Percentiles rank a stretch among this genome's conserved stretches.
phyloP scores from a whole-genome alignment of 352 stramenopile genomes.

The Phytophthora lateralis region DNA sequence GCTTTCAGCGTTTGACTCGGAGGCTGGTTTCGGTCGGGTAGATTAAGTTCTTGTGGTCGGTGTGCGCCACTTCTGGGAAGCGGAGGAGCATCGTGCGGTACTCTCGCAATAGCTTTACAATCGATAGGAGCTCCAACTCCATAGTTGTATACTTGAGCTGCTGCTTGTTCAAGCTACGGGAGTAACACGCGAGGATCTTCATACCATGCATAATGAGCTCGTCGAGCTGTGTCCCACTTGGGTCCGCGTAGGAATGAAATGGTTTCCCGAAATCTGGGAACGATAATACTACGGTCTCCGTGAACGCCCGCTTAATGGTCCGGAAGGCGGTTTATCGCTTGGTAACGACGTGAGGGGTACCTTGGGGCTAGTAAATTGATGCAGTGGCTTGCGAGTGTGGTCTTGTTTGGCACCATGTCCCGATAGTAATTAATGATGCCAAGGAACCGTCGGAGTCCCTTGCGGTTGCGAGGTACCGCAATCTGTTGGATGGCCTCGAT shows the following conservation, averaged over 20 bases:
- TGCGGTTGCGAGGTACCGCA: background rate
- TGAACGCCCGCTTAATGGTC: background rate
- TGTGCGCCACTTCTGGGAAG: conserved; percentile 11
- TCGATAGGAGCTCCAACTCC: conserved; percentile 3
- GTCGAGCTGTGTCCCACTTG: conserved; percentile 1
- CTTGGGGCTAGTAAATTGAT: conserved; percentile 2
- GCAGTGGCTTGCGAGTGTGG: conserved; percentile 2
- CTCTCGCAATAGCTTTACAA: no score
- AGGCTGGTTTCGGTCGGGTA: conserved; percentile 4
- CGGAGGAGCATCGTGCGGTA: conserved; percentile 12
- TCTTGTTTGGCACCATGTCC: conserved; percentile 11
- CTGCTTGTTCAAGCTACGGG: background rate
- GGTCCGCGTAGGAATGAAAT: conserved; percentile 2
- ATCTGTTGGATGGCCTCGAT: conserved; percentile 9
- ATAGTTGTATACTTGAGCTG: conserved; percentile 5
- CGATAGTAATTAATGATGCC: conserved; percentile 23
- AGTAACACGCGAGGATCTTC: conserved; percentile 4
- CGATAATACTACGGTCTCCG: background rate
- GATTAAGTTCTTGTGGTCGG: conserved; percentile 13
- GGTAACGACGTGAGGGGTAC: conserved; percentile 5
- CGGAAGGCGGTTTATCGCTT: background rate
- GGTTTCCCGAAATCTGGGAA: conserved; percentile 4
- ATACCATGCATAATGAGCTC: conserved; percentile 1
- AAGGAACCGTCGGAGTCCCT: conserved; percentile 10
- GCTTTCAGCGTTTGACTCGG: conserved; percentile 7